A percentile compares a stretch with the other conserved stretches of the same genome.
Evolutionary conservation across 108 stramenopile genomes (phyloP).

Genomic region (Fragilariopsis cylindrus): DNA sequence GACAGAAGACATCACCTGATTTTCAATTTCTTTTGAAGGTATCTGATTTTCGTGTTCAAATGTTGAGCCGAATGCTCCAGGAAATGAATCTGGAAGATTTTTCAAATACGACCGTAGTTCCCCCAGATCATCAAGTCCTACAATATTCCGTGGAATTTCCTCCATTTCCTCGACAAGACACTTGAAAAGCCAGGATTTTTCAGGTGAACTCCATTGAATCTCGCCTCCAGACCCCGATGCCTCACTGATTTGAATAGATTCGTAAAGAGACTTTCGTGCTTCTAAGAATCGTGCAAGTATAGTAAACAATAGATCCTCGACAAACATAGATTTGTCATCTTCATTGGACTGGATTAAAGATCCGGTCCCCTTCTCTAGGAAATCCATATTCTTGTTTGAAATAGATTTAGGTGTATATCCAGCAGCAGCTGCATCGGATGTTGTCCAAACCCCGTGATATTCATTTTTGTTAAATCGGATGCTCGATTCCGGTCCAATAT

Average conservation of each 20-base stretch:
- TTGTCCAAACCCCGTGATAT: constrained; percentile 58
- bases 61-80: constrained; percentile 23
- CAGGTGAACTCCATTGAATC: constrained; percentile 60
- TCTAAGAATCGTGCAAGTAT: constrained; percentile 50
- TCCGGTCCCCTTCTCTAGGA: constrained; percentile 43
- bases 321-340: constrained; percentile 35
- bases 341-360: constrained; percentile 40
- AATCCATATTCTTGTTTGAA: constrained; percentile 26
- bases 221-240: constrained; percentile 43
- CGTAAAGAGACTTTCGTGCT: constrained; percentile 54
- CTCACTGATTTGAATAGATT: constrained; percentile 39
- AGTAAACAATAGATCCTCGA: constrained; percentile 58
- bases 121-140: constrained; percentile 36
- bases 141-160: constrained; percentile 29
- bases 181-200: constrained; percentile 69
- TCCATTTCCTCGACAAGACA: constrained; percentile 53
- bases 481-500: constrained; percentile 54
- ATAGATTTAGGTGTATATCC: constrained; percentile 43
- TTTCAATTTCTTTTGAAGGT: neutral
- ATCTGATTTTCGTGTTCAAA: constrained; percentile 2
- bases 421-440: constrained; percentile 52
- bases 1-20: neutral
- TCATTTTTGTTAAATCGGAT: constrained; percentile 81
- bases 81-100: constrained; percentile 40
- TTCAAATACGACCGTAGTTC: constrained; percentile 35